Evolutionary conservation across 257 asterid genomes (phyloP), one percentile per base, ranked within the genome.

Genomic region (Ilex asprella): DNA sequence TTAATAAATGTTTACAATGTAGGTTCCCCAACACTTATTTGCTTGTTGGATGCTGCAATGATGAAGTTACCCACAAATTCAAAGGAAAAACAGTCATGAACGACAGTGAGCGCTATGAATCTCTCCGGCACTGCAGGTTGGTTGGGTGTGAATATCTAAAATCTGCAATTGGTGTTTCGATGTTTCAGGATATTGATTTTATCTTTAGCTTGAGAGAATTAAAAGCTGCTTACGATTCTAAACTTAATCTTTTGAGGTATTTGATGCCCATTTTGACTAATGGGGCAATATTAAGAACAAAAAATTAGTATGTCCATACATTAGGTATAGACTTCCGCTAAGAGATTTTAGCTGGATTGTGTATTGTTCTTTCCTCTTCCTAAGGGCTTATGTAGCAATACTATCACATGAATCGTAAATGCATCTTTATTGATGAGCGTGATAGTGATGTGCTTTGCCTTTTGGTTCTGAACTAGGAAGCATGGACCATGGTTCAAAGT

Each of bases 1-100:
- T 32, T 60, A 35, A 35, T 31, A 31, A 49, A 43, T 49, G 12
- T 31, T 13, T 65, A 35, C 5, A 16, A 21, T 77, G 30, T 68
- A 92, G 99, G 82, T 89, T 89, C 61, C 95, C 96, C 15, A 80
- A 85, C 72, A 69, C 96, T 32, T 79, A 83, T 73, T 85, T 92
- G 78, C 74, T 92, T 56, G 99, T 92, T 63, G 97, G 99, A 32
- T 83, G 95, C 75, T 92, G 97, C 86, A 92, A 75, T 56, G 99
- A 89, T 62, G 97, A 85, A 70, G 75, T 73, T 55, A 92, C 99
- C 14, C 95, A 86, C 85, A 86, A 73, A 82, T 87, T 6, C 82
- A 92, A 92, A 83, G 99, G 99, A 41, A 92, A 89, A 80, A 92
- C 97, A 16, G 97, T 92, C 62, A 92, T 92, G 97, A 86, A 79